Evolutionary conservation across 371 early-diverging fungal species (phyloP).

Genomic region (Rhizopus stolonifer): DNA sequence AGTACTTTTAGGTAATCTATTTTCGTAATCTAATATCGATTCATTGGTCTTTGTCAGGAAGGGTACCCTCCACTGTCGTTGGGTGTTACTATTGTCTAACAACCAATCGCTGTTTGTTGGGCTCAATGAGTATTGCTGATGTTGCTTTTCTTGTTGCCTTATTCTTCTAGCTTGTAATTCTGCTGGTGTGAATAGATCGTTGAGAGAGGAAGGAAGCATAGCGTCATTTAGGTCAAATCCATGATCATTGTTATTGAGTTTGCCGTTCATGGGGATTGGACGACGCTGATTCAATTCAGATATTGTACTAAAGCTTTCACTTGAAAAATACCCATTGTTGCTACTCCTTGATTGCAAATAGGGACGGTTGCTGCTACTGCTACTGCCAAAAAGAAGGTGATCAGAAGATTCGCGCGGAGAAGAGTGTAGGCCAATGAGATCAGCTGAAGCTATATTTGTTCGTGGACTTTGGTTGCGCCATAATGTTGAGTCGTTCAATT

Average conservation of each 20-base stretch:
- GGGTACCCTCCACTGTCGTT: slow-evolving; percentile 17
- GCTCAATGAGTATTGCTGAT: neutral
- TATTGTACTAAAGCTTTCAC: neutral
- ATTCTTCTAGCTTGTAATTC: slow-evolving; percentile 40
- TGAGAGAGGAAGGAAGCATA: slow-evolving; percentile 56
- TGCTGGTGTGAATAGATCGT: slow-evolving; percentile 57
- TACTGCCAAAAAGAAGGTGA: no score
- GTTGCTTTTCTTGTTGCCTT: slow-evolving; percentile 31
- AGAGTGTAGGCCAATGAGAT: slow-evolving; percentile 23
- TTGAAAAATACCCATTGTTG: neutral
- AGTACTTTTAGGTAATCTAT: slow-evolving; percentile 5
- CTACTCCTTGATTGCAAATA: no score
- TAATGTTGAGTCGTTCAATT: slow-evolving; percentile 10
- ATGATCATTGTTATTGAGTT: slow-evolving; percentile 2
- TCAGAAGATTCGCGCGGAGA: slow-evolving; percentile 25
- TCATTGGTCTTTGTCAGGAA: slow-evolving; percentile 8
- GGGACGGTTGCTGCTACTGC: neutral
- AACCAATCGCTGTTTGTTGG: slow-evolving; percentile 5
- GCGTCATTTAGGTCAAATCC: slow-evolving; percentile 28
- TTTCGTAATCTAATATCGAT: slow-evolving; percentile 9
- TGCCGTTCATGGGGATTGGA: no score
- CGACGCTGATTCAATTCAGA: no score
- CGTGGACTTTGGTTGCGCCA: slow-evolving; percentile 10
- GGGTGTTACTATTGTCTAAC: no score
- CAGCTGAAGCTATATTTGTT: no score